Conservation (phyloP, 1,284 basidiomycete genomes). For the Ceratobasidium theobromae region DNA sequence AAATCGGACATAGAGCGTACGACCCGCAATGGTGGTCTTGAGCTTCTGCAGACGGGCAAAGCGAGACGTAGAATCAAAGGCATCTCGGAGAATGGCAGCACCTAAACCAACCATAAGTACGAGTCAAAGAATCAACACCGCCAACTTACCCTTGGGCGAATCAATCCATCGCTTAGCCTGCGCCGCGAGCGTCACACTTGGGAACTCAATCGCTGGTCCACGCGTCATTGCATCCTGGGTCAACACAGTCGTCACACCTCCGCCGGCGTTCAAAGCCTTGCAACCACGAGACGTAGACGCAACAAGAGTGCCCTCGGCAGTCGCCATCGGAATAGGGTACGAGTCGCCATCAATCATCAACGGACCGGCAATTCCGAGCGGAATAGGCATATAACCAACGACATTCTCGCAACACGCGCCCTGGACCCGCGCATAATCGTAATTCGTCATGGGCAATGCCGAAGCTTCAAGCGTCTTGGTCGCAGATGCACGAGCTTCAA, state of each 20-base stretch:
- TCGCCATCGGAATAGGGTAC: conserved; percentile 97
- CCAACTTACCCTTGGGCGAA: conserved; percentile 55
- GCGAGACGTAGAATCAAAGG: conserved; percentile 93
- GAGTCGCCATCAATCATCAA: conserved; percentile 86
- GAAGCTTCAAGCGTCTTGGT: conserved; percentile 87
- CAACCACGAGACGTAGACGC: conserved; percentile 97
- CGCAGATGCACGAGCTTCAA: conserved; percentile 75
- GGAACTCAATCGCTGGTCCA: conserved; percentile 97
- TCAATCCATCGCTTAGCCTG: conserved; percentile 89
- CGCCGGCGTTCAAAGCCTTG: conserved; percentile 95
- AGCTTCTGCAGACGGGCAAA: conserved; percentile 83
- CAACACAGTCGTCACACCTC: conserved; percentile 93
- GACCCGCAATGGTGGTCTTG: conserved; percentile 85
- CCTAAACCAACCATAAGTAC: conserved; percentile 47
- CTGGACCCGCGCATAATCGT: conserved; percentile 93
- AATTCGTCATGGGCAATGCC: conserved; percentile 79
- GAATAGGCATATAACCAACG: conserved; percentile 94
- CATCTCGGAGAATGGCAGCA: conserved; percentile 70
- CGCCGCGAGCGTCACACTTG: conserved; percentile 75
- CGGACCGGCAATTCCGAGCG: conserved; percentile 95
- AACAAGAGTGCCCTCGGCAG: conserved; percentile 97
- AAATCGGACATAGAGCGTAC: conserved; percentile 94
- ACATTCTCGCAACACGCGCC: conserved; percentile 99
- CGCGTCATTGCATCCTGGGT: conserved; percentile 97
- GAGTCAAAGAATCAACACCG: neutral